Percentiles rank a stretch among this genome's conserved stretches.
Conservation (phyloP, 1,139 yeast genomes). For the Suhomyces chickasaworum region DNA sequence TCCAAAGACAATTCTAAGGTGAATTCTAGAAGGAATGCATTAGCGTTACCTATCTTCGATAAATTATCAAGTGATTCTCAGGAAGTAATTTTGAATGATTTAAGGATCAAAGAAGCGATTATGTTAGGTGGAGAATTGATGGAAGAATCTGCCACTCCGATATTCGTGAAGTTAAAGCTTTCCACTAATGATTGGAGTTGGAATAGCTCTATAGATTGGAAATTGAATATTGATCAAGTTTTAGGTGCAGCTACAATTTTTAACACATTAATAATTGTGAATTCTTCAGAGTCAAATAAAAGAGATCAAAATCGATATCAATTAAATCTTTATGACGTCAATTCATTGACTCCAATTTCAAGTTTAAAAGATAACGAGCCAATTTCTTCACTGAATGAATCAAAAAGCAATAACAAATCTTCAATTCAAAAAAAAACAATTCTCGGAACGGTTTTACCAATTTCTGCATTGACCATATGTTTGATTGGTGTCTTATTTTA, state of each 20-base stretch:
- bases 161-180: conserved; percentile 38
- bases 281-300: conserved; percentile 21
- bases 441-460: conserved; percentile 40
- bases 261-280: conserved; percentile 41
- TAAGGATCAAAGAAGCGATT: conserved; percentile 30
- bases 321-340: conserved; percentile 30
- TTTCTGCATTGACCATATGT: conserved; percentile 25
- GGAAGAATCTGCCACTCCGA: conserved; percentile 41
- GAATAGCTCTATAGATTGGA: conserved; percentile 24
- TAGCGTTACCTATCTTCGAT: conserved; percentile 48
- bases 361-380: conserved; percentile 22
- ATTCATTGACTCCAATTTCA: conserved; percentile 24
- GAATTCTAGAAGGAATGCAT: conserved; percentile 49
- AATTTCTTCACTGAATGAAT: background rate
- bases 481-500: conserved; percentile 23
- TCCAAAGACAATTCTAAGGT: conserved; percentile 27
- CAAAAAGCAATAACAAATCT: conserved; percentile 1
- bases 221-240: conserved; percentile 25
- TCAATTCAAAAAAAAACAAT: conserved; percentile 31
- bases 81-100: conserved; percentile 24
- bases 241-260: conserved; percentile 49
- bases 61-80: conserved; percentile 24
- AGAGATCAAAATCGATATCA: conserved; percentile 23
- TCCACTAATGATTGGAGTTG: conserved; percentile 47
- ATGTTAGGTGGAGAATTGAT: conserved; percentile 40